phyloP scores from a whole-genome alignment of 345 rosid genomes.

The Crucihimalaya himalaica region DNA sequence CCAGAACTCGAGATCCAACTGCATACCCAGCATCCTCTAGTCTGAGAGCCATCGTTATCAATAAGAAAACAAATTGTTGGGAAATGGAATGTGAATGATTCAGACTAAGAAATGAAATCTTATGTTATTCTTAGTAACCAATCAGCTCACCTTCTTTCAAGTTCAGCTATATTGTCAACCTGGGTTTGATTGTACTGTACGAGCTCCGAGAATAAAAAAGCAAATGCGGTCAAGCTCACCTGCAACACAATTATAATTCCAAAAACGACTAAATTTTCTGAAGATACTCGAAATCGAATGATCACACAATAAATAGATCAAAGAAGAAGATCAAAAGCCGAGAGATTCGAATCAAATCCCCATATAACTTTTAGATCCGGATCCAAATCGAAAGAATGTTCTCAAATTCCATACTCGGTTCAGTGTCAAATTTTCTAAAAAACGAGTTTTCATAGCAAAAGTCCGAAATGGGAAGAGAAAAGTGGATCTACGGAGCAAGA shows the following conservation, averaged over 20 bases:
- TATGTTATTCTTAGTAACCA: neutral
- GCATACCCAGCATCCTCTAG: constrained; percentile 97
- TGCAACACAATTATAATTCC: constrained; percentile 27
- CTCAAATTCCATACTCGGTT: constrained; percentile 16
- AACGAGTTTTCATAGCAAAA: constrained; percentile 11
- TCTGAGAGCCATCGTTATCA: constrained; percentile 42
- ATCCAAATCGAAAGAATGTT: constrained; percentile 14
- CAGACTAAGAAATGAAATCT: neutral
- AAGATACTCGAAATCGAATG: neutral
- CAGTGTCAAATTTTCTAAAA: constrained; percentile 12
- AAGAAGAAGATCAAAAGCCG: neutral
- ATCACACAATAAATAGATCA: constrained; percentile 2
- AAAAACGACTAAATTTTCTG: neutral
- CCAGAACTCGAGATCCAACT: constrained; percentile 85
- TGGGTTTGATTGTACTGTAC: constrained; percentile 97
- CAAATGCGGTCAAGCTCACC: constrained; percentile 67
- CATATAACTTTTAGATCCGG: constrained; percentile 13
- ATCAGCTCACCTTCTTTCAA: constrained; percentile 73
- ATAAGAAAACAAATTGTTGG: neutral
- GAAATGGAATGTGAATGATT: neutral
- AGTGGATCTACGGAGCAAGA: constrained; percentile 12
- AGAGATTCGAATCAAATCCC: neutral
- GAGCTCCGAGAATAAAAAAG: constrained; percentile 73
- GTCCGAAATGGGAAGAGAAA: constrained; percentile 1
- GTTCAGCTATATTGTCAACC: constrained; percentile 93